Evolutionary conservation across 371 early-diverging fungal genomes (phyloP).

Genomic region (Rhizopus sp.): DNA sequence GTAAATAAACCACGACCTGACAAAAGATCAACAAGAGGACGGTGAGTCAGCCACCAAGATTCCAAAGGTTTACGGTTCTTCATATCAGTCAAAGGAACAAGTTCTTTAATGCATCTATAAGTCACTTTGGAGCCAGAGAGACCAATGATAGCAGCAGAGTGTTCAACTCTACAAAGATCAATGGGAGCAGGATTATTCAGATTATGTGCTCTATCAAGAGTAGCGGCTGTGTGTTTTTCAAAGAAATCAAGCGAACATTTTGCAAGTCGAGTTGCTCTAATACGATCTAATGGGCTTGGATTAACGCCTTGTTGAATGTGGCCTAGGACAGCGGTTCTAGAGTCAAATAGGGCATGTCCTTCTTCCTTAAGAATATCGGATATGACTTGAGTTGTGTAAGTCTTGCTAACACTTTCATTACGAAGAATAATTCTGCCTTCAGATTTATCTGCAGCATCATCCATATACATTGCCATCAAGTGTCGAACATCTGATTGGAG

Average conservation of each 20-base stretch:
- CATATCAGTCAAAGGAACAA: slow-evolving; percentile 76
- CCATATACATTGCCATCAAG: slow-evolving; percentile 73
- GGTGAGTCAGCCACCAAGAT: slow-evolving; percentile 81
- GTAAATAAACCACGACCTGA: slow-evolving; percentile 44
- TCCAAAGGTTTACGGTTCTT: slow-evolving; percentile 70
- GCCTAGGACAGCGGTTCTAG: slow-evolving; percentile 92
- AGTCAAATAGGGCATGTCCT: slow-evolving; percentile 88
- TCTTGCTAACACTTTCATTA: slow-evolving; percentile 80
- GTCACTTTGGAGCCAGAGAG: slow-evolving; percentile 74
- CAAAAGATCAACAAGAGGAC: slow-evolving; percentile 45
- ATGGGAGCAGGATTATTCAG: slow-evolving; percentile 37
- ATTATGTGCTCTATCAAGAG: slow-evolving; percentile 28
- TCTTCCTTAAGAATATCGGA: slow-evolving; percentile 90
- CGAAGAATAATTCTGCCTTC: slow-evolving; percentile 58
- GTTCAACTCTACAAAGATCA: slow-evolving; percentile 62
- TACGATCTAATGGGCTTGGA: slow-evolving; percentile 96
- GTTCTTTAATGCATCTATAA: slow-evolving; percentile 71
- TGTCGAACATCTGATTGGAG: slow-evolving; percentile 86
- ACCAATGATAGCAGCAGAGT: slow-evolving; percentile 84
- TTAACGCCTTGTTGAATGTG: slow-evolving; percentile 98
- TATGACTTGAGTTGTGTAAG: slow-evolving; percentile 95
- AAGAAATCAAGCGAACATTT: slow-evolving; percentile 69
- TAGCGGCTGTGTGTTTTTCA: slow-evolving; percentile 44
- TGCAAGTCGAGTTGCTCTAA: slow-evolving; percentile 88
- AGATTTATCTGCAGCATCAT: slow-evolving; percentile 62